Evolutionary conservation across 2,329 filamentous ascomycete genomes (phyloP), one percentile per base, ranked within the genome.

Genomic region (Fusarium nodosum): DNA sequence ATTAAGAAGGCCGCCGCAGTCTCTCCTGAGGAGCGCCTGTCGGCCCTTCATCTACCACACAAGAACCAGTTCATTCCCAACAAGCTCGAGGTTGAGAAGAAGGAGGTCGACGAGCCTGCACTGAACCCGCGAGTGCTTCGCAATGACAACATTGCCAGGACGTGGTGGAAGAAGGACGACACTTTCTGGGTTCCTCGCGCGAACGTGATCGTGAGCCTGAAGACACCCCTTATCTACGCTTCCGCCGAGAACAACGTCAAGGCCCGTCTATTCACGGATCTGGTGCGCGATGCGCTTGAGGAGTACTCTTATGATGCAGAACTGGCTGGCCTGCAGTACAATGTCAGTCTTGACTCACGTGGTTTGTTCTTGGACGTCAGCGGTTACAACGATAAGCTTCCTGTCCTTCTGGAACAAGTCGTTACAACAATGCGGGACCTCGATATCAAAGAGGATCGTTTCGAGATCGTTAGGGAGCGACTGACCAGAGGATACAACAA

Each of bases 161-260:
- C 93, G 4, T 99, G 96, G 96, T 97, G 90, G 84, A 99, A 99
- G 84, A 98, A 98, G 81, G 96, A 99, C 75, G 96, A 99, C 74
- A 94, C 91, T 1, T 99, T 98, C 80, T 98, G 95, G 94, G 96
- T 98, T 12, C 96, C 96, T 11, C 97, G 97, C 79, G 96, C 93
- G 5, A 96, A 94, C 62, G 83, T 98, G 20, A 88, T 94, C 69
- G 88, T 97, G 68, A 93, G 90, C 72, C 85, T 97, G 70, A 88
- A 90, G 73, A 97, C 91, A 62, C 92, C 94, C 0, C 81, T 97
- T 46, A 89, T 92, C n/a, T 90, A 89, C 77, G 87, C 92, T 2
- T 94, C 92, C 7, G 92, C 94, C 2, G 90, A 91, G 59, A 94
- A 92, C 66, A 85, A 88, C 33, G 89, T 97, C 64, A 93, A 96